These are phyloP conservation scores for Triticum monococcum DNA, from an alignment of 176 grass and related monocot species.

Conservation along the genomic window DNA sequence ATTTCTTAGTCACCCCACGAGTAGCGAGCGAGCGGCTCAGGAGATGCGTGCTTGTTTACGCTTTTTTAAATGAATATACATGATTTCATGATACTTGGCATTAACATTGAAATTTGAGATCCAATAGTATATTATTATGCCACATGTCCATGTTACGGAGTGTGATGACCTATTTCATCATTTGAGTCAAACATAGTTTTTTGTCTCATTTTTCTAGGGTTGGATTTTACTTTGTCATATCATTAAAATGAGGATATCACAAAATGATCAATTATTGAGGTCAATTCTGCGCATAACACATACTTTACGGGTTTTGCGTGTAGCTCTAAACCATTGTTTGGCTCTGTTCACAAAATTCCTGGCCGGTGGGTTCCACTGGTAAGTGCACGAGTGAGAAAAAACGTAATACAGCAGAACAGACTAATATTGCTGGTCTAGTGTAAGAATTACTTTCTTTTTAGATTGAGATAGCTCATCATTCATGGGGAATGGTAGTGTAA, in stretches of 20 bases:
- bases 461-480: too few relatives aligned
- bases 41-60: too few relatives aligned
- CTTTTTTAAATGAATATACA: too few relatives aligned
- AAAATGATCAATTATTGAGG: background rate
- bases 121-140: background rate
- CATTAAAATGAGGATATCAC: constrained; percentile 79
- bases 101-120: background rate
- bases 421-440: background rate
- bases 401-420: background rate
- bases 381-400: background rate
- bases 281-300: too few relatives aligned
- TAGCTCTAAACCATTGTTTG: too few relatives aligned
- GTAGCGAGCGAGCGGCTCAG: too few relatives aligned
- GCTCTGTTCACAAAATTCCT: background rate
- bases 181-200: background rate
- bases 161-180: background rate
- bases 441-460: background rate
- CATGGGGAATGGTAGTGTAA: too few relatives aligned
- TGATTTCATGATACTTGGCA: background rate
- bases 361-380: too few relatives aligned
- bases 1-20: too few relatives aligned
- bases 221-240: constrained; percentile 88
- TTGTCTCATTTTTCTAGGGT: constrained; percentile 37
- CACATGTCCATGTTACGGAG: background rate
- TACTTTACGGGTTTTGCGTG: too few relatives aligned